phyloP scores from a whole-genome alignment of 148 eudicot genomes.

The Rhododendron molle region DNA sequence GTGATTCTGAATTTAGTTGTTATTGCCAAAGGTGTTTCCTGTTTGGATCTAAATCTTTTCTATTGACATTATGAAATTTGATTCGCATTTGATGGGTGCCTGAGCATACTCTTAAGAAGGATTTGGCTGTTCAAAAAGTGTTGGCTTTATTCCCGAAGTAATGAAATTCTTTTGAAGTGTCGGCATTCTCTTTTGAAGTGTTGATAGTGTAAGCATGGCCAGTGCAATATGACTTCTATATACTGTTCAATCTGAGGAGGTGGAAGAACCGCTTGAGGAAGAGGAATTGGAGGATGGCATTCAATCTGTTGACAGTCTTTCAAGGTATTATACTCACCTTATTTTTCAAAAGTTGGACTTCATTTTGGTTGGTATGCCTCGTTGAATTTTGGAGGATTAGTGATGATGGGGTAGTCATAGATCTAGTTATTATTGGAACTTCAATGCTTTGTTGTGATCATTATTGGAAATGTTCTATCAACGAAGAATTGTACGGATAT shows the following conservation, averaged over 20 bases:
- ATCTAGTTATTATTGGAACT: not conserved
- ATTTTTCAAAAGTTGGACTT: too few relatives aligned
- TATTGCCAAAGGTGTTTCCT: not conserved
- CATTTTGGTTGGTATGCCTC: not conserved
- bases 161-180: too few relatives aligned
- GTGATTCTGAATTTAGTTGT: not conserved
- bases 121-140: not conserved
- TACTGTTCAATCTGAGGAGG: conserved; percentile 33
- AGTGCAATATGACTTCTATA: not conserved
- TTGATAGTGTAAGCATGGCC: not conserved
- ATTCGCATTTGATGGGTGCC: not conserved
- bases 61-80: not conserved
- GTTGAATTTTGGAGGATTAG: not conserved
- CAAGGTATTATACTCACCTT: too few relatives aligned
- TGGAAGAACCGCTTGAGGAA: conserved; percentile 66
- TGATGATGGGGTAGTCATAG: not conserved
- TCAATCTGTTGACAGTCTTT: conserved; percentile 86
- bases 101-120: not conserved
- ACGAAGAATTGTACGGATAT: not conserved
- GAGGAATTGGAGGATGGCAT: conserved; percentile 82
- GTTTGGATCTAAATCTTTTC: not conserved
- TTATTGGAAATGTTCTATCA: not conserved
- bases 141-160: not conserved
- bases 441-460: not conserved
- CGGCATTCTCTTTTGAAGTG: not conserved